Base-by-base conservation (phyloP, 257 asterid genomes). In the Echium plantagineum region DNA sequence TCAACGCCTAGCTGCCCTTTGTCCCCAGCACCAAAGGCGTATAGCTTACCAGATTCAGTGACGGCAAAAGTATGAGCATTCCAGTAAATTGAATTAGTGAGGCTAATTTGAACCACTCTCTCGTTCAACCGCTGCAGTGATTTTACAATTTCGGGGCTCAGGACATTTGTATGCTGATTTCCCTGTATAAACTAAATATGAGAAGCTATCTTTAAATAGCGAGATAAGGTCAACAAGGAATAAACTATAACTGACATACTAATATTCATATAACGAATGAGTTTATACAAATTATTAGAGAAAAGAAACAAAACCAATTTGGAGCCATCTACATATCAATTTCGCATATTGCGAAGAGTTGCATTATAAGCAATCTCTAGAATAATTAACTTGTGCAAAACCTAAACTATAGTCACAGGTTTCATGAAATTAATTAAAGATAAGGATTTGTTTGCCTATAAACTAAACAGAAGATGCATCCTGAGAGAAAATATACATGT, bases 21-120 rank as follows among this genome's bases (percentile, higher is more conserved):
- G 72, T 94, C 97, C 19, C 99, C 99, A 0, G 97, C 86, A 8
- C 99, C 99, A 58, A 94, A 94, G 4, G 97, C 96, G 55, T 83
- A 89, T 2, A 94, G 80, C 81, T 89, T 86, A 68, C 83, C 94
- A 0, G 94, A 78, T 62, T 89, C 94, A 0, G 99, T 89, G 19
- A 94, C 94, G 0, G 96, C 96, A 38, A 94, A 89, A 9, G 97
- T 94, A 61, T 94, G 99, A 10, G 99, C 97, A 21, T 85, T 85
- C 99, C 97, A 94, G 57, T 89, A 83, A 64, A 94, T 77, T 13
- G 96, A 84, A 65, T 89, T 94, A 10, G 99, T 89, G 66, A 86
- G 96, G 75, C 97, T 94, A 60, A 94, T 81, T 70, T 94, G 99
- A 62, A 94, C 95, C 35, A 94, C 90, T 81, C 84, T 77, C 68